Percentiles rank a stretch among this genome's conserved stretches.
phyloP scores from a whole-genome alignment of 768 basidiomycete species.

The Termitomyces sp. region DNA sequence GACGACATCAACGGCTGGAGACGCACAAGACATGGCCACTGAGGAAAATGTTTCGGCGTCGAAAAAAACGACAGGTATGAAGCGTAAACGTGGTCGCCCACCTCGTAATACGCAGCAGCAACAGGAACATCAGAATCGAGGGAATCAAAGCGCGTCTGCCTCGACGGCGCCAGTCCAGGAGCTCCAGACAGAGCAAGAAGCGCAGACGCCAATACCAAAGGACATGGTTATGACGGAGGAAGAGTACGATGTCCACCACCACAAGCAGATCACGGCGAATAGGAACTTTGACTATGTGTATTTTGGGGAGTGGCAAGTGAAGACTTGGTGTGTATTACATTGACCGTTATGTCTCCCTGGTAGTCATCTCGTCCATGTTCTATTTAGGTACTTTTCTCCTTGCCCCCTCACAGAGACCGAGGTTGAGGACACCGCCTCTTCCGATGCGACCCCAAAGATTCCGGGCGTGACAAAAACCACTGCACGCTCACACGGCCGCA shows the following conservation, averaged over 20 bases:
- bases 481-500: slow-evolving; percentile 62
- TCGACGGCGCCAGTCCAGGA: slow-evolving; percentile 10
- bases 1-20: neutral
- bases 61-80: neutral
- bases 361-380: neutral
- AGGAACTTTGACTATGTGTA: slow-evolving; percentile 86
- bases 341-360: neutral
- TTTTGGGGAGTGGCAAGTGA: slow-evolving; percentile 83
- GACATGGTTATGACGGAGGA: slow-evolving; percentile 55
- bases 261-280: slow-evolving; percentile 60
- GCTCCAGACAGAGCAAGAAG: slow-evolving; percentile 6
- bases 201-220: slow-evolving; percentile 9
- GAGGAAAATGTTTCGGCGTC: neutral
- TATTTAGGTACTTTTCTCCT: slow-evolving; percentile 84
- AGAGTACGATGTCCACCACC: slow-evolving; percentile 63
- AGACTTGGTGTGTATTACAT: slow-evolving; percentile 63
- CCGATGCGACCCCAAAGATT: slow-evolving; percentile 32
- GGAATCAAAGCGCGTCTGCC: slow-evolving; percentile 4
- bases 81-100: slow-evolving; percentile 13
- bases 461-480: slow-evolving; percentile 46
- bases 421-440: slow-evolving; percentile 37
- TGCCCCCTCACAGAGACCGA: slow-evolving; percentile 77
- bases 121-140: neutral
- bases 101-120: neutral
- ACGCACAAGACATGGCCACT: neutral